Base-by-base conservation (phyloP, 1,139 yeast genomes). In the Pichia sp. region DNA sequence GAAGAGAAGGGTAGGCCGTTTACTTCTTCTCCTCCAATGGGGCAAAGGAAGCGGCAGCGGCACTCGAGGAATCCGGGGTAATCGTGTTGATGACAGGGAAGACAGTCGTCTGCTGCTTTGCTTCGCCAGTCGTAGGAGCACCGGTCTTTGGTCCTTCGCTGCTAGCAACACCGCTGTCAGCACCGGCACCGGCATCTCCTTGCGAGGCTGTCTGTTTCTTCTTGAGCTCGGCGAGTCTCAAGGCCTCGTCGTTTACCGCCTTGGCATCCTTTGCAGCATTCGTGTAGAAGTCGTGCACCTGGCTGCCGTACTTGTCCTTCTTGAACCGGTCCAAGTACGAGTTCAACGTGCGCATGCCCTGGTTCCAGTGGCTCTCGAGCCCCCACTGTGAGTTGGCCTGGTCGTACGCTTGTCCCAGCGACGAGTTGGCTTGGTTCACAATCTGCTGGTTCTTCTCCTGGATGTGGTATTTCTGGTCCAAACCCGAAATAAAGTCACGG, bases 211-310 rank as follows among this genome's bases (percentile, higher is more conserved):
- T 14, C 40, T 38, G 41, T 17, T 57, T 45, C 64, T 77, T 75
- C 68, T 83, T 80, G 66, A 84, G 67, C 51, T 80, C 84, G 29
- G 86, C 86, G 66, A 87, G 75, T 64, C 93, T 76, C 62, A 77
- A 75, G 38, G 95, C 95, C 70, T 87, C 93, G 55, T 75, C 76
- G 69, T 87, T 92, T 51, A 87, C 88, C 55, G 81, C 83, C 51
- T 73, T 72, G 2, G 79, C 87, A 61, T 84, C 87, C 57, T 74
- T 74, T 14, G 79, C 80, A 47, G 83, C 75, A 43, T 69, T 76
- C 45, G 76, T 69, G 71, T 84, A 81, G 70, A 79, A 82, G 14
- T 70, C 67, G 59, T 79, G 81, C 47, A 83, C 71, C 65, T 73
- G 79, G 43, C 77, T 67, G 8, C 87, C 88, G 53, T 78, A 63